Evolutionary conservation across 768 basidiomycete genomes (phyloP).

Genomic region (Strobilomyces confusus): DNA sequence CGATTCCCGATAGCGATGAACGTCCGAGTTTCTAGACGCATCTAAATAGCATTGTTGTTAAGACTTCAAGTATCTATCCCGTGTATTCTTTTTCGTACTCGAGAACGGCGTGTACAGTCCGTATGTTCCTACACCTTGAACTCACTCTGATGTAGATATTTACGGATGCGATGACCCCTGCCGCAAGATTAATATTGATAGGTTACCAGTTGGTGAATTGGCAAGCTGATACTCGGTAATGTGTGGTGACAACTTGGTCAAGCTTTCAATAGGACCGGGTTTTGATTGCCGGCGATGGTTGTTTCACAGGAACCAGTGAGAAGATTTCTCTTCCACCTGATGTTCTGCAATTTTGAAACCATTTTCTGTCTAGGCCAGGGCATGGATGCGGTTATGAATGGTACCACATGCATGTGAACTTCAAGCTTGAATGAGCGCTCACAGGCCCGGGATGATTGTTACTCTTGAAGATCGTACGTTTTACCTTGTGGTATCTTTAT

Average conservation of each 20-base stretch:
- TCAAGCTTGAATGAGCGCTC: constrained; percentile 44
- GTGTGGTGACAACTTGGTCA: too few relatives aligned
- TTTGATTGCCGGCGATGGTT: constrained; percentile 76
- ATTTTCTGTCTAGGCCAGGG: constrained; percentile 51
- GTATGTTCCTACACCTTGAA: too few relatives aligned
- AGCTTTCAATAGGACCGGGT: constrained; percentile 43
- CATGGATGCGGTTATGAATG: constrained; percentile 75
- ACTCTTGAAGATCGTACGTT: constrained; percentile 38
- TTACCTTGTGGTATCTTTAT: neutral
- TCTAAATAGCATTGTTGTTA: too few relatives aligned
- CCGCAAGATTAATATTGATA: too few relatives aligned
- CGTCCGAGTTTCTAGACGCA: neutral
- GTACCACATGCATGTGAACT: too few relatives aligned
- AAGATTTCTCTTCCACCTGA: neutral
- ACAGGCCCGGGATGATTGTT: constrained; percentile 36
- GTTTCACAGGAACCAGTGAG: constrained; percentile 61
- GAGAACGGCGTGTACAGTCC: too few relatives aligned
- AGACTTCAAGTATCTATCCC: too few relatives aligned
- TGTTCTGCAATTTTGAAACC: neutral
- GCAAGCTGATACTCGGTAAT: too few relatives aligned
- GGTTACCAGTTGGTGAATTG: too few relatives aligned
- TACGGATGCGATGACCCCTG: too few relatives aligned
- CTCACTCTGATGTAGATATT: too few relatives aligned
- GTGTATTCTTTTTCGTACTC: too few relatives aligned
- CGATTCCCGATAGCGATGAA: neutral